phyloP scores from a whole-genome alignment of 306 rosid species.

The Cotoneaster glaucophyllus region DNA sequence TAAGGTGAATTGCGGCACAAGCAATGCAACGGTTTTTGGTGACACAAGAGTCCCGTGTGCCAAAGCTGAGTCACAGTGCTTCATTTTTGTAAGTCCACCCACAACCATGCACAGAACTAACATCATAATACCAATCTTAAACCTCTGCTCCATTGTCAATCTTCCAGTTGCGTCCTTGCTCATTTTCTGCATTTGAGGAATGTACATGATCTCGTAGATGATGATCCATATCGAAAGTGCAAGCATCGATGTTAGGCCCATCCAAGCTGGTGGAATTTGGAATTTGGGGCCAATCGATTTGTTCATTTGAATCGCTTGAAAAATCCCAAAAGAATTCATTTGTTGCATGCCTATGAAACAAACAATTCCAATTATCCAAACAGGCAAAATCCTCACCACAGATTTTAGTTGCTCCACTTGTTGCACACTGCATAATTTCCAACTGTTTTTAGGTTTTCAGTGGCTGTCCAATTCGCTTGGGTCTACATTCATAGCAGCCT shows the following conservation, averaged over 20 bases:
- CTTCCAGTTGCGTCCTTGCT: constrained; percentile 6
- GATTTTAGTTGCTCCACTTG: constrained; percentile 52
- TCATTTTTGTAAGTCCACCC: constrained; percentile 33
- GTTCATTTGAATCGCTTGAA: constrained; percentile 52
- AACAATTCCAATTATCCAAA: constrained; percentile 46
- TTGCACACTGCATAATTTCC: constrained; percentile 49
- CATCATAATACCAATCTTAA: constrained; percentile 34
- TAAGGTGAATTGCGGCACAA: constrained; percentile 48
- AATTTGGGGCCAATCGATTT: constrained; percentile 32
- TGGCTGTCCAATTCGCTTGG: constrained; percentile 27
- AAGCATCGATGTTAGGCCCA: constrained; percentile 44
- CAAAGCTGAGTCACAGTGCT: constrained; percentile 30
- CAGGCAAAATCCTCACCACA: constrained; percentile 31
- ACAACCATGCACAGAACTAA: constrained; percentile 28
- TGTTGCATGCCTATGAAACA: constrained; percentile 47
- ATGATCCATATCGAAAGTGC: constrained; percentile 45
- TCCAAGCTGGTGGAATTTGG: constrained; percentile 59
- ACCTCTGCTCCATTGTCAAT: constrained; percentile 36
- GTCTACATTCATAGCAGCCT: constrained; percentile 39
- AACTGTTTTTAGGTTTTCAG: constrained; percentile 24
- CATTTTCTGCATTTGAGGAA: constrained; percentile 20
- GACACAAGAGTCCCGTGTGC: constrained; percentile 23
- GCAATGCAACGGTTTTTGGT: constrained; percentile 27
- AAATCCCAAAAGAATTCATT: constrained; percentile 39
- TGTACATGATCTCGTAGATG: constrained; percentile 39